These are phyloP conservation scores for Bonia amplexicaulis DNA, from an alignment of 176 grass and related monocot genomes.

Conservation along the genomic window DNA sequence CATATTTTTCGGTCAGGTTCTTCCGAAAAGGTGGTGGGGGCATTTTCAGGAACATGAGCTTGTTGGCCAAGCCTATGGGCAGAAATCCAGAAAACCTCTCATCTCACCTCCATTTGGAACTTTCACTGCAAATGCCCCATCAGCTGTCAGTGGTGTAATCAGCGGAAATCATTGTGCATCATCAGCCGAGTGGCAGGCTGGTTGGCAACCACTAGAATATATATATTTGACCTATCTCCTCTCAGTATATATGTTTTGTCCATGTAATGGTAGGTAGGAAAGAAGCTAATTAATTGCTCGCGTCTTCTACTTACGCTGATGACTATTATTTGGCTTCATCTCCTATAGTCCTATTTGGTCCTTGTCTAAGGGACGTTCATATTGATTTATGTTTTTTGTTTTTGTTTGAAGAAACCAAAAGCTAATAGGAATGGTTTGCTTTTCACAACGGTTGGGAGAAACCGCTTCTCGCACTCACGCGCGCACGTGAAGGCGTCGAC, in stretches of 20 bases:
- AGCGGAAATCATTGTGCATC: conserved; percentile 14
- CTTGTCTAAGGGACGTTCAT: neutral
- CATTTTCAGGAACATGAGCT: neutral
- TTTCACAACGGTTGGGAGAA: too few relatives aligned
- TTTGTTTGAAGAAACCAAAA: too few relatives aligned
- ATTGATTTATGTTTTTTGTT: too few relatives aligned
- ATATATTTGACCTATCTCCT: neutral
- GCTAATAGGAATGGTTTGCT: too few relatives aligned
- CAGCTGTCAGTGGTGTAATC: neutral
- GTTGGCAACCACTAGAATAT: conserved; percentile 14
- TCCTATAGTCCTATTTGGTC: neutral
- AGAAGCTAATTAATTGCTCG: conserved; percentile 1
- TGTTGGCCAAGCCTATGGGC: neutral
- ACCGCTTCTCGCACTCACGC: too few relatives aligned
- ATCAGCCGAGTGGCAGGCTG: neutral
- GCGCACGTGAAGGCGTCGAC: too few relatives aligned
- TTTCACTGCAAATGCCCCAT: neutral
- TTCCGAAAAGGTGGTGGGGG: neutral
- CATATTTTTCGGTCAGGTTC: neutral
- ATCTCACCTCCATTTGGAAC: neutral
- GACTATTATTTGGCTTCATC: neutral
- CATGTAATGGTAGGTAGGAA: neutral
- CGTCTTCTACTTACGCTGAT: neutral
- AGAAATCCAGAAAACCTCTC: neutral
- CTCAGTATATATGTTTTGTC: neutral